Percentiles rank a stretch among this genome's conserved stretches.
Conservation (phyloP, 2,329 filamentous ascomycete genomes). For the Podosphaera aphanis region DNA sequence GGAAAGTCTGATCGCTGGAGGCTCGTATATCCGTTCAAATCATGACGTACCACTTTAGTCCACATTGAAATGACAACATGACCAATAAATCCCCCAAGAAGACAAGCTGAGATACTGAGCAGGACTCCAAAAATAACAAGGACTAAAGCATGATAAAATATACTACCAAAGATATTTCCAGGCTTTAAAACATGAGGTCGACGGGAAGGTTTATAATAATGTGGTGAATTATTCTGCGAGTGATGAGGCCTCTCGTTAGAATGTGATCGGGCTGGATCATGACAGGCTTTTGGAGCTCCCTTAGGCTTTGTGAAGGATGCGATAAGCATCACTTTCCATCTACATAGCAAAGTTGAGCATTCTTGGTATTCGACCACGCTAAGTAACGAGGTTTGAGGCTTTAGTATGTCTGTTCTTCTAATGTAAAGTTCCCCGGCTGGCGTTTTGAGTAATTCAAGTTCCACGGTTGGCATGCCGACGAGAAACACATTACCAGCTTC, state of each 20-base stretch:
- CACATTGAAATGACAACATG: conserved; percentile 35
- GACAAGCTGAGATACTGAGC: conserved; percentile 41
- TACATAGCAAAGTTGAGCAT: conserved; percentile 27
- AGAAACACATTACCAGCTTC: conserved; percentile 34
- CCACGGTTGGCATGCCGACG: conserved; percentile 28
- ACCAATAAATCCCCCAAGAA: conserved; percentile 43
- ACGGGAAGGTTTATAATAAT: conserved; percentile 15
- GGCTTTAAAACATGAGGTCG: conserved; percentile 7
- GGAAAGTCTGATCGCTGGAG: not conserved
- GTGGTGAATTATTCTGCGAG: conserved; percentile 12
- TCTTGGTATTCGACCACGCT: conserved; percentile 16
- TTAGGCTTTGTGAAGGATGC: conserved; percentile 17
- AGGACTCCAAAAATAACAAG: conserved; percentile 46
- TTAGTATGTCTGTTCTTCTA: conserved; percentile 19
- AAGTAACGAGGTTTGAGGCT: conserved; percentile 10
- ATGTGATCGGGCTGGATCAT: conserved; percentile 8
- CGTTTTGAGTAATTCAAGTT: conserved; percentile 38
- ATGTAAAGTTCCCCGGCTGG: conserved; percentile 31
- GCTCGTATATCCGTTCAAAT: not conserved
- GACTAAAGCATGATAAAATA: conserved; percentile 38
- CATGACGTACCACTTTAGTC: conserved; percentile 28
- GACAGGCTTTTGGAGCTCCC: conserved; percentile 3
- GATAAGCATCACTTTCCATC: conserved; percentile 27
- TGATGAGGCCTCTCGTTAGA: conserved; percentile 6
- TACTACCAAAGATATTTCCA: conserved; percentile 24